Base-by-base conservation (phyloP, 2,329 filamentous ascomycete genomes). In the Rhinocladiella similis region DNA sequence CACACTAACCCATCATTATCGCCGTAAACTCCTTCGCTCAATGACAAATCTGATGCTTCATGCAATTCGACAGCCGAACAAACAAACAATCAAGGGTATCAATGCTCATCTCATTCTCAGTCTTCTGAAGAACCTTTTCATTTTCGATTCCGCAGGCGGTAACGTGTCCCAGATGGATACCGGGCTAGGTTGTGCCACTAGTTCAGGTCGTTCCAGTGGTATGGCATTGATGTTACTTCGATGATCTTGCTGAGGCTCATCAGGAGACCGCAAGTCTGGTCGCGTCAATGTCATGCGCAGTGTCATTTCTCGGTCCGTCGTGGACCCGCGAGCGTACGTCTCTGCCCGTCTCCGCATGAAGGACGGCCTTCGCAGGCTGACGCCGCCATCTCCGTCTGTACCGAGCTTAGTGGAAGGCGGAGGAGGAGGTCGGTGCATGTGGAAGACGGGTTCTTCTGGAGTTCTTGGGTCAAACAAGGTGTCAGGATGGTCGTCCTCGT, bases 231-330 rank as follows among this genome's bases (percentile, higher is more conserved):
- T 75, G 86, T 89, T 41, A 85, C 85, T 66, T 22, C 49, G 48
- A 91, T 90, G 14, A 90, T 80, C 59, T 86, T 80, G 10, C 87
- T 84, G 60, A 93, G 39, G 19, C 10, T 86, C 80, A 3, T 87
- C 86, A 41, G 62, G 58, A 5, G 59, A 69, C 33, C 91, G 86
- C 47, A 97, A 80, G 69, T 97, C 93, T 0, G 91, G 90, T 46
- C 92, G 81, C 3, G 94, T 97, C 53, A 97, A 81, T 0, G 93
- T 97, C 91, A 97, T 96, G 47, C 92, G 89, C 47, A 97, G 75
- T 2, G 94, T 97, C 92, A 97, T 97, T 72, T 97, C 92, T 33
- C 92, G 83, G 53, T 84, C 87, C 33, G 81, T 80, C 0, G 80
- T 75, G 1, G 82, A 74, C 4, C 77, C 78, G 47, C 83, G 81